Evolutionary conservation across 352 stramenopile genomes (phyloP).

Genomic region (Pythium phragmiticola): DNA sequence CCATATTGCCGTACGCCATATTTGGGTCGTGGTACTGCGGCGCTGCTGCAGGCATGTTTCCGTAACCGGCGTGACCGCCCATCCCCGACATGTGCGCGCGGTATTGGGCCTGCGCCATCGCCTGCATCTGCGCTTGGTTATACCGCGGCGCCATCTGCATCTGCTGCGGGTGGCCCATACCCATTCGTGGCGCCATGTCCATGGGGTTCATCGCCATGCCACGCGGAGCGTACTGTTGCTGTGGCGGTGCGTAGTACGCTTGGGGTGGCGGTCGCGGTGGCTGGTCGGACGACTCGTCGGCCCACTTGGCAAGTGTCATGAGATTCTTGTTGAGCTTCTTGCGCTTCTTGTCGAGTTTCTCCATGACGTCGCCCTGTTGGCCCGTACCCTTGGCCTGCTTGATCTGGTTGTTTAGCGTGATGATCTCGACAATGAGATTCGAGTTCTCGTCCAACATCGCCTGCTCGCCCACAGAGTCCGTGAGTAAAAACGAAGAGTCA

Average conservation of each 20-base stretch:
- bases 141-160: constrained; percentile 32
- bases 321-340: constrained; percentile 90
- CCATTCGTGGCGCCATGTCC: constrained; percentile 24
- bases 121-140: constrained; percentile 37
- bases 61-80: constrained; percentile 32
- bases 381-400: constrained; percentile 80
- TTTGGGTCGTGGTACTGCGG: constrained; percentile 21
- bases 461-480: constrained; percentile 24
- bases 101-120: constrained; percentile 51
- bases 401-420: constrained; percentile 86
- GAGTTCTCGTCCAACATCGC: constrained; percentile 89
- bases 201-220: constrained; percentile 40
- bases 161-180: constrained; percentile 35
- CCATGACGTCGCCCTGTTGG: constrained; percentile 73
- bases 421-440: constrained; percentile 85
- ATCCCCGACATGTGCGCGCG: constrained; percentile 63
- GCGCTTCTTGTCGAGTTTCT: constrained; percentile 88
- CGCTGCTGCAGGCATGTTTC: constrained; percentile 4
- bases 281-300: constrained; percentile 78
- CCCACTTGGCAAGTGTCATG: constrained; percentile 89
- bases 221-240: constrained; percentile 31
- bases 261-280: constrained; percentile 42
- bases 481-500: neutral
- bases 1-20: constrained; percentile 26
- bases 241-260: constrained; percentile 27